Evolutionary conservation across 257 asterid species (phyloP).

Genomic region (Apocynum venetum): DNA sequence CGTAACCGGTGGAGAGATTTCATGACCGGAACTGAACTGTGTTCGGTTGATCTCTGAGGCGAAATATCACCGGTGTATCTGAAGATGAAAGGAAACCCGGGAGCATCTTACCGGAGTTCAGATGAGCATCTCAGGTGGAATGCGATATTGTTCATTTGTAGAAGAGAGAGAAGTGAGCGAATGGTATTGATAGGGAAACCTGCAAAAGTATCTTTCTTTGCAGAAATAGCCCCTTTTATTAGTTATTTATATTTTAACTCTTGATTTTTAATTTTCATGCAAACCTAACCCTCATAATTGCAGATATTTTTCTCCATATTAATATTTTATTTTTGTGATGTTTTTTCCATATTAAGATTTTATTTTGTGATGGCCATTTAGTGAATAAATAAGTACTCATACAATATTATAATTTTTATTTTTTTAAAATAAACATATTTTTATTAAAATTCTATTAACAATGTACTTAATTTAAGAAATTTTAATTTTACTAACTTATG

Average conservation of each 20-base stretch:
- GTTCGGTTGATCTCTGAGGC: not conserved
- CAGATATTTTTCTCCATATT: too few species aligned
- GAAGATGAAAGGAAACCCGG: conserved; percentile 10
- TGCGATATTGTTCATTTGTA: not conserved
- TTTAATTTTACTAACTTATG: too few species aligned
- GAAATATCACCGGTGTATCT: conserved; percentile 5
- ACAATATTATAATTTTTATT: too few species aligned
- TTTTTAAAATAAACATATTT: too few species aligned
- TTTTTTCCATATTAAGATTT: too few species aligned
- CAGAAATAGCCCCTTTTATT: conserved; percentile 2
- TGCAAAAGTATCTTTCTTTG: conserved; percentile 3
- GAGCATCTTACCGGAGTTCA: conserved; percentile 20
- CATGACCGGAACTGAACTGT: not conserved
- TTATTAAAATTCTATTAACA: too few species aligned
- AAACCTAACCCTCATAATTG: not conserved
- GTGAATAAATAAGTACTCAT: too few species aligned
- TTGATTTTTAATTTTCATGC: not conserved
- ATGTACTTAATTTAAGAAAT: too few species aligned
- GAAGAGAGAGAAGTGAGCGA: conserved; percentile 8
- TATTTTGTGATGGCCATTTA: too few species aligned
- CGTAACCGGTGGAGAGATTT: conserved; percentile 15
- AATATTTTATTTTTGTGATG: not conserved
- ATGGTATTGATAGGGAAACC: conserved; percentile 6
- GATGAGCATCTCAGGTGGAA: conserved; percentile 2
- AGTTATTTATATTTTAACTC: not conserved